Evolutionary conservation across 805 yeast genomes (phyloP).

Genomic region (Candida boleticola): DNA sequence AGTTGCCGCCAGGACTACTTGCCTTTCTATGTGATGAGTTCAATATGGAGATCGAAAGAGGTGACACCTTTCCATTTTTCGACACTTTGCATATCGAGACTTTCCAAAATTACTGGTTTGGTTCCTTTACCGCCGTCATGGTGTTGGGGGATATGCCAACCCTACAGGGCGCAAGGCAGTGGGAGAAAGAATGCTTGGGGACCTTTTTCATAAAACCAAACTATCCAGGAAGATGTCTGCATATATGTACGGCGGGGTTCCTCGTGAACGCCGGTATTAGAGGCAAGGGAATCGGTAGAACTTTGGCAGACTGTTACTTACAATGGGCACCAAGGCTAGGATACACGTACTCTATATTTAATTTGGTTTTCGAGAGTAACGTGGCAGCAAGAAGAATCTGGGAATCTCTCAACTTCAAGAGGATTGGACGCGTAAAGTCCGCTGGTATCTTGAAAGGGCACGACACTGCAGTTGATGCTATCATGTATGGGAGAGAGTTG

Average conservation of each 20-base stretch:
- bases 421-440: constrained; percentile 78
- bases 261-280: constrained; percentile 91
- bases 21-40: constrained; percentile 88
- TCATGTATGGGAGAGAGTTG: constrained; percentile 80
- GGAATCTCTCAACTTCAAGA: constrained; percentile 71
- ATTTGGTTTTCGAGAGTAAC: constrained; percentile 85
- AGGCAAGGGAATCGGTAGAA: constrained; percentile 87
- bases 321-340: constrained; percentile 93
- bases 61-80: constrained; percentile 84
- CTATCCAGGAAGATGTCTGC: constrained; percentile 90
- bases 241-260: constrained; percentile 87
- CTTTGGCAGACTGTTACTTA: constrained; percentile 76
- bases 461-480: constrained; percentile 81
- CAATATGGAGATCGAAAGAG: constrained; percentile 87
- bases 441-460: constrained; percentile 87
- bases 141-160: constrained; percentile 66
- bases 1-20: constrained; percentile 74
- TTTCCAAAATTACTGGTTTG: constrained; percentile 86
- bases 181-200: constrained; percentile 94
- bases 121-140: constrained; percentile 75
- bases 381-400: constrained; percentile 76
- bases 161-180: constrained; percentile 55
- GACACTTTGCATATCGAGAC: constrained; percentile 74
- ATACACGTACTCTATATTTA: constrained; percentile 79
- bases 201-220: constrained; percentile 82